Conservation (phyloP, 176 grass and related monocot genomes). For the Cenchrus purpureus region DNA sequence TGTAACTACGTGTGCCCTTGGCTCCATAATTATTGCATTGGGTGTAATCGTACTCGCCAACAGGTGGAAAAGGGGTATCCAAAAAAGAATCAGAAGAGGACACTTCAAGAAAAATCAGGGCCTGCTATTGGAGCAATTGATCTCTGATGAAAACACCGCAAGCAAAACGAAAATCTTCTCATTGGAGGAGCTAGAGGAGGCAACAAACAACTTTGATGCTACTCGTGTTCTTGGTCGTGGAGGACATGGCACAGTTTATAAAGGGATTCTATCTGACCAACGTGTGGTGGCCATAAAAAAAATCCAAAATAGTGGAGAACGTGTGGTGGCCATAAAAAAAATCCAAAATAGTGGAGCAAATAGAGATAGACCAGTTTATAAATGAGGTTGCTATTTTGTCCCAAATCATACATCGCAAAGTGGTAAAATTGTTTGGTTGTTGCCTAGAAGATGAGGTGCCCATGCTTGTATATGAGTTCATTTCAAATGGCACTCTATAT, state of each 20-base stretch:
- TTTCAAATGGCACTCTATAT: no score
- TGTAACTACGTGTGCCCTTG: slow-evolving; percentile 28
- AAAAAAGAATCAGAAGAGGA: neutral
- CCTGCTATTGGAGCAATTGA: neutral
- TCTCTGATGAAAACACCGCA: neutral
- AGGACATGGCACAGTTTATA: no score
- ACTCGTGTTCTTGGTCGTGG: no score
- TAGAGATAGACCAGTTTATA: slow-evolving; percentile 55
- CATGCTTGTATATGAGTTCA: no score
- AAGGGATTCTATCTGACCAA: slow-evolving; percentile 30
- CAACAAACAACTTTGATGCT: no score
- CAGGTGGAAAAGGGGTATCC: slow-evolving; percentile 30
- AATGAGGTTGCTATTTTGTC: slow-evolving; percentile 56
- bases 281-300: slow-evolving; percentile 56
- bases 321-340: slow-evolving; percentile 55
- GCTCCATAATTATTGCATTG: neutral
- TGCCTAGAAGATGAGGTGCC: slow-evolving; percentile 53
- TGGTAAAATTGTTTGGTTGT: slow-evolving; percentile 53
- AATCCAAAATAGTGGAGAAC: slow-evolving; percentile 41
- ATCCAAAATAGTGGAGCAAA: slow-evolving; percentile 48
- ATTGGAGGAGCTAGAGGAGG: no score
- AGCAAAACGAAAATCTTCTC: neutral
- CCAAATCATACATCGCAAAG: slow-evolving; percentile 55
- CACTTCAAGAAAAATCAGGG: slow-evolving; percentile 32
- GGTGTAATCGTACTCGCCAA: neutral